phyloP scores from a whole-genome alignment of 208 protist species.

The Acanthamoeba royreba region DNA sequence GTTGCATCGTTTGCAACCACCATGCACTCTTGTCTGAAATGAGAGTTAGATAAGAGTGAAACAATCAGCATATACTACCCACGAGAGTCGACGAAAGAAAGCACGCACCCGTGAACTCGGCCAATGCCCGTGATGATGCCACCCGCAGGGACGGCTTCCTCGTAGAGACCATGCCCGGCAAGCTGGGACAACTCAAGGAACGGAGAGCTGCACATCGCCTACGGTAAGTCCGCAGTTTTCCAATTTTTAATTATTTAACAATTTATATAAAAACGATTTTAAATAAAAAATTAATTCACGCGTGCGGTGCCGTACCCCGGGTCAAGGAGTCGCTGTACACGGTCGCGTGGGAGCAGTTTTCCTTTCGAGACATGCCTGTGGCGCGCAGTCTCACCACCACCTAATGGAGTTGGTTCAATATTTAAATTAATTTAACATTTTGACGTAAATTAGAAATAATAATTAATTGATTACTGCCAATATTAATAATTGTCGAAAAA shows the following conservation, averaged over 20 bases:
- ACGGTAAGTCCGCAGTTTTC: too few species aligned
- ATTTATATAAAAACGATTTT: too few species aligned
- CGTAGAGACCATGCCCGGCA: constrained; percentile 92
- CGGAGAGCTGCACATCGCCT: constrained; percentile 76
- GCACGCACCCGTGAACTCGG: constrained; percentile 61
- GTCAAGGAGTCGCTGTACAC: constrained; percentile 90
- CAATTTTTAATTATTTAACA: too few species aligned
- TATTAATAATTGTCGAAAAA: too few species aligned
- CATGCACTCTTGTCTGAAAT: constrained; percentile 81
- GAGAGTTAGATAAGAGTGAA: neutral
- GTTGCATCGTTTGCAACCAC: constrained; percentile 97
- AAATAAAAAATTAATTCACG: too few species aligned
- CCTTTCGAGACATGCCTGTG: constrained; percentile 71
- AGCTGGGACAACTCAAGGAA: constrained; percentile 95
- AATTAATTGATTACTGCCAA: too few species aligned
- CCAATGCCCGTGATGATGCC: constrained; percentile 94
- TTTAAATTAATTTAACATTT: too few species aligned
- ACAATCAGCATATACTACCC: neutral
- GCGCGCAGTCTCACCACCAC: constrained; percentile 69
- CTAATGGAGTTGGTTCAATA: constrained; percentile 19
- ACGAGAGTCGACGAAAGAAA: neutral
- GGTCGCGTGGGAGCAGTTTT: constrained; percentile 89
- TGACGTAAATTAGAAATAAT: too few species aligned
- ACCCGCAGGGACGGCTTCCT: constrained; percentile 85
- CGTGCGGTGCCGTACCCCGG: constrained; percentile 73